Conservation (phyloP, 2,329 filamentous ascomycete genomes). For the Aspergillus quadrilineatus region DNA sequence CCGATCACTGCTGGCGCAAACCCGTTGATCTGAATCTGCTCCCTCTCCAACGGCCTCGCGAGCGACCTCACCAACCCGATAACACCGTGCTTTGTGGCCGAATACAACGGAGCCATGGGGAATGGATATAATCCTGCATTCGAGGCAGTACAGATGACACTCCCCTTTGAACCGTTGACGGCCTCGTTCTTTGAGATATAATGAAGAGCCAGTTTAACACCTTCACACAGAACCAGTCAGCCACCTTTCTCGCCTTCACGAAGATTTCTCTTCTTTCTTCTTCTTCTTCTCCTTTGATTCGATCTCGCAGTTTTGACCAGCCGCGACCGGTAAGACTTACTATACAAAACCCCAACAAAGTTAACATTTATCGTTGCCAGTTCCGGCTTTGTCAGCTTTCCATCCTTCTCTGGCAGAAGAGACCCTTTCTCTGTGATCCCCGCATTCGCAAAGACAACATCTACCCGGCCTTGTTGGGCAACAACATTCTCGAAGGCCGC, state of each 20-base stretch:
- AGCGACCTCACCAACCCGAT: slow-evolving; percentile 54
- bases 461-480: slow-evolving; percentile 38
- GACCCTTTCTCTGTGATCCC: slow-evolving; percentile 48
- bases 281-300: too few species aligned
- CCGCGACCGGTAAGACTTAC: slow-evolving; percentile 32
- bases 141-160: slow-evolving; percentile 55
- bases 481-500: slow-evolving; percentile 24
- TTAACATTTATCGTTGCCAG: slow-evolving; percentile 39
- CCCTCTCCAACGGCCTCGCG: slow-evolving; percentile 38
- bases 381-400: slow-evolving; percentile 35
- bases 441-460: slow-evolving; percentile 53
- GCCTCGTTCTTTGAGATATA: slow-evolving; percentile 51
- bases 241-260: background rate
- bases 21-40: slow-evolving; percentile 53
- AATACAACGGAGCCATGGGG: slow-evolving; percentile 52
- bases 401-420: slow-evolving; percentile 30
- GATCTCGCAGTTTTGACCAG: background rate
- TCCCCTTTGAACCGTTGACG: slow-evolving; percentile 38
- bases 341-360: slow-evolving; percentile 45
- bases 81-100: slow-evolving; percentile 49
- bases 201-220: slow-evolving; percentile 51
- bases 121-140: slow-evolving; percentile 56
- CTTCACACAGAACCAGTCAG: slow-evolving; percentile 28
- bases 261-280: too few species aligned
- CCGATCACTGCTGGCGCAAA: slow-evolving; percentile 53